Evolutionary conservation across 305 asterid genomes (phyloP), one percentile per base, ranked within the genome.

Genomic region (Lippia alba): DNA sequence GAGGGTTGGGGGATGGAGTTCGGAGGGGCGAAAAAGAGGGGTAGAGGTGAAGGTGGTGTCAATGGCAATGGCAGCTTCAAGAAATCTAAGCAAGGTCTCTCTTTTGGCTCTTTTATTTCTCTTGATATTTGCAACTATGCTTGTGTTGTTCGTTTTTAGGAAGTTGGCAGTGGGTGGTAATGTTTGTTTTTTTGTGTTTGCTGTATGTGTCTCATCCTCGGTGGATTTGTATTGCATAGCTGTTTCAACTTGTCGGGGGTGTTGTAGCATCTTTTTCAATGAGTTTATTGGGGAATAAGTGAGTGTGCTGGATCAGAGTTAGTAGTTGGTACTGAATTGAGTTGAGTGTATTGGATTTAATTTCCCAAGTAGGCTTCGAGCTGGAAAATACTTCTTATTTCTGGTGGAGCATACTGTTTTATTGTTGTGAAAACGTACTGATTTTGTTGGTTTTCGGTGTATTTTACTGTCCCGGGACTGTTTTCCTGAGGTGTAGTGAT

Each of bases 1-100:
- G 63, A 63, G 15, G 18, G 9, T 33, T 61, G 8, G 12, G 65
- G n/a, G 61, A 88, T 88, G 96, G 92, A 88, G 59, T 70, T 80
- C 61, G 87, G 83, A 76, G 79, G 84, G 54, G 82, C 76, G 74
- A 80, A 78, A 46, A 89, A 84, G 76, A 84, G 94, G 77, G 84
- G 84, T 24, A 79, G 86, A 67, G 71, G 44, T 11, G 91, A 85
- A 5, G 82, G 79, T 49, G 80, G 82, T 20, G n/a, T 72, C 66
- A 82, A 85, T 63, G 91, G 89, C 64, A 81, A 82, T 77, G 94
- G 91, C 56, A 76, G 78, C 14, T 70, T 71, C 62, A 89, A 89
- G 87, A 87, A 79, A 76, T 76, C 81, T 32, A 87, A 81, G 73
- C 83, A 54, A 87, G 96, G 96, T 88, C 10, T 45, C 64, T 15